These are phyloP conservation scores for Hypomyces rosellus DNA, from an alignment of 2,329 filamentous ascomycete genomes.

Conservation along the genomic window DNA sequence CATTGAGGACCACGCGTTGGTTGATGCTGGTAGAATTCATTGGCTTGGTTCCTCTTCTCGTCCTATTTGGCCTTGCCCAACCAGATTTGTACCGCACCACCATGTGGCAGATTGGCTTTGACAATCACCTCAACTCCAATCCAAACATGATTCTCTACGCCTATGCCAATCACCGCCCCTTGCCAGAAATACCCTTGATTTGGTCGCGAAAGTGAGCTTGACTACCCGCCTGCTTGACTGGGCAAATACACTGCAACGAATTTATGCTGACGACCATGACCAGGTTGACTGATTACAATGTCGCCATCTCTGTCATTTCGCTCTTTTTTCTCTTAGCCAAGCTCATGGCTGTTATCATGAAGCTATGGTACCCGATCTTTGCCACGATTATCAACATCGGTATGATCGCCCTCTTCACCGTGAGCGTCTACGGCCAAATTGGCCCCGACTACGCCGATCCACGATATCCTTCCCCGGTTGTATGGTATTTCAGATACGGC, in stretches of 20 bases:
- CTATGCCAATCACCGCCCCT: constrained; percentile 61
- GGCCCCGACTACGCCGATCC: constrained; percentile 67
- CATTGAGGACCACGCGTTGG: constrained; percentile 51
- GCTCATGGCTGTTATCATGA: constrained; percentile 62
- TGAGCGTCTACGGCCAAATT: constrained; percentile 64
- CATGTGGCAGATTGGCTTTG: constrained; percentile 66
- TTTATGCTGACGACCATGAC: constrained; percentile 8
- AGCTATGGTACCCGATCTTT: constrained; percentile 62
- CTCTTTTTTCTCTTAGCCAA: constrained; percentile 72
- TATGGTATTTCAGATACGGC: constrained; percentile 70
- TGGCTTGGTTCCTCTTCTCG: constrained; percentile 58
- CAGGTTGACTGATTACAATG: constrained; percentile 69
- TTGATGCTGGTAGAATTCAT: constrained; percentile 61
- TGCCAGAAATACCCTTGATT: constrained; percentile 58
- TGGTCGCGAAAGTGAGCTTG: constrained; percentile 65
- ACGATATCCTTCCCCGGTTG: constrained; percentile 51
- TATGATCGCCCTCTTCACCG: constrained; percentile 56
- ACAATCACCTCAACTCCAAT: constrained; percentile 68
- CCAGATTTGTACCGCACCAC: constrained; percentile 66
- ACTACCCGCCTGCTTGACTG: neutral
- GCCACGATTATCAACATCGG: constrained; percentile 51
- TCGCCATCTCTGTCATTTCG: constrained; percentile 67
- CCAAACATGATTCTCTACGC: constrained; percentile 64
- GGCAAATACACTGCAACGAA: too few species aligned
- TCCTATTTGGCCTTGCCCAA: constrained; percentile 66